A percentile compares a stretch with the other conserved stretches of the same genome.
These are phyloP conservation scores for Gremmenia infestans DNA, from an alignment of 2,329 filamentous ascomycete species.

Conservation along the genomic window DNA sequence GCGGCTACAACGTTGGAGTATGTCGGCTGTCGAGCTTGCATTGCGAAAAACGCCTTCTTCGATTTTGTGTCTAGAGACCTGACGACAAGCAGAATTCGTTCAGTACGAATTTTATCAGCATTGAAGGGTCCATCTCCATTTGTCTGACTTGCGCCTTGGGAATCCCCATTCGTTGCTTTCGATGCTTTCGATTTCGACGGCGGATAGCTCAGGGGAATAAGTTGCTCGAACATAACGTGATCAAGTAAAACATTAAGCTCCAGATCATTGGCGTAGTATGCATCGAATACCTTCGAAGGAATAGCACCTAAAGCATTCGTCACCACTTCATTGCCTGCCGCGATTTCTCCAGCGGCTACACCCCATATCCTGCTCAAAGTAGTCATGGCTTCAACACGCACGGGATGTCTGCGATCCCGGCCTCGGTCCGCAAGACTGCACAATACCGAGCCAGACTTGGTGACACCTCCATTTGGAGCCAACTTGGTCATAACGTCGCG, in stretches of 20 bases:
- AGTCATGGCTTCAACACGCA: slow-evolving; percentile 83
- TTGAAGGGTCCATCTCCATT: slow-evolving; percentile 47
- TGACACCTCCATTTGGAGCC: slow-evolving; percentile 68
- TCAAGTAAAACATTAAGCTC: slow-evolving; percentile 84
- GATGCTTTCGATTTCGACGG: slow-evolving; percentile 57
- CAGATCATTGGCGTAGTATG: slow-evolving; percentile 82
- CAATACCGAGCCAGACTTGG: slow-evolving; percentile 72
- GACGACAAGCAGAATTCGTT: slow-evolving; percentile 78
- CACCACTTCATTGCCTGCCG: slow-evolving; percentile 73
- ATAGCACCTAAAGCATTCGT: slow-evolving; percentile 72
- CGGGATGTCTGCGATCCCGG: slow-evolving; percentile 75
- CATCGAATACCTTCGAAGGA: slow-evolving; percentile 79
- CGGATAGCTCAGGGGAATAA: slow-evolving; percentile 87
- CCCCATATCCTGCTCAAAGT: slow-evolving; percentile 86
- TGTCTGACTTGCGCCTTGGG: slow-evolving; percentile 43
- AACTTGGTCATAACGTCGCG: slow-evolving; percentile 77
- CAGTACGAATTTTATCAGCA: slow-evolving; percentile 72
- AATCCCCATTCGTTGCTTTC: slow-evolving; percentile 56
- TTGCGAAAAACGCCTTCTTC: slow-evolving; percentile 81
- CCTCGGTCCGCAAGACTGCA: slow-evolving; percentile 80
- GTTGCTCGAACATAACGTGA: slow-evolving; percentile 76
- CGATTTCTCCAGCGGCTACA: slow-evolving; percentile 83
- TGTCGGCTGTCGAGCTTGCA: slow-evolving; percentile 72
- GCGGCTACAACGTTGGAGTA: slow-evolving; percentile 68
- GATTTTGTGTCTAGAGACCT: slow-evolving; percentile 72